Conservation (phyloP, 768 basidiomycete species). For the Mycena galericulata region DNA sequence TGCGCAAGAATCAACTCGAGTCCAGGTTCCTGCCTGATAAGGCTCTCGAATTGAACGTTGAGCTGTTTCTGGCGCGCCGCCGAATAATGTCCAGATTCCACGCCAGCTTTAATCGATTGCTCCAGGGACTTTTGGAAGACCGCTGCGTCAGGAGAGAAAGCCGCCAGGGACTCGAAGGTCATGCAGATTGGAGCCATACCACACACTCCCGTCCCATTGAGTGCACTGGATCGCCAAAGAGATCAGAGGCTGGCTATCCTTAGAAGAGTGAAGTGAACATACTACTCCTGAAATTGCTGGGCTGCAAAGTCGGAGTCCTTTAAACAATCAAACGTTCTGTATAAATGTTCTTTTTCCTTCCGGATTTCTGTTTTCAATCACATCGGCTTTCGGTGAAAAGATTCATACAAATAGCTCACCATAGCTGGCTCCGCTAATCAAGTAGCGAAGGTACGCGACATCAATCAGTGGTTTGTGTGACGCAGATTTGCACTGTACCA, state of each 20-base stretch:
- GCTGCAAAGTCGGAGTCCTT: neutral
- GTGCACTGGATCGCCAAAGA: neutral
- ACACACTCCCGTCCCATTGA: neutral
- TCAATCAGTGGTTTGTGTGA: too few relatives aligned
- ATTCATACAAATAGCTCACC: neutral
- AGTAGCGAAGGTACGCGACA: too few relatives aligned
- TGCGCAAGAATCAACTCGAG: too few relatives aligned
- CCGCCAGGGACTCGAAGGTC: neutral
- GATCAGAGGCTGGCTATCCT: neutral
- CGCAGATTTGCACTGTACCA: too few relatives aligned
- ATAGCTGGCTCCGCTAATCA: neutral
- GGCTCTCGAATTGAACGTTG: too few relatives aligned
- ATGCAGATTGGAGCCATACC: neutral
- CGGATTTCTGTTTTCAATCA: neutral
- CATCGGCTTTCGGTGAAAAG: neutral
- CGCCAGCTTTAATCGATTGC: too few relatives aligned
- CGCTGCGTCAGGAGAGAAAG: neutral
- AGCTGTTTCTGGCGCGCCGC: too few relatives aligned
- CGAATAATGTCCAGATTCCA: too few relatives aligned
- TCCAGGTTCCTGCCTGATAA: too few relatives aligned
- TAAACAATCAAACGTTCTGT: neutral
- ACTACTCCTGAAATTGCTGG: neutral
- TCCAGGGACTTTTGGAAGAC: neutral
- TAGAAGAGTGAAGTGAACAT: neutral
- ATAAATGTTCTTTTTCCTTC: neutral